Evolutionary conservation across 2,329 filamentous ascomycete species (phyloP).

Genomic region (Diaporthe citrichinensis): DNA sequence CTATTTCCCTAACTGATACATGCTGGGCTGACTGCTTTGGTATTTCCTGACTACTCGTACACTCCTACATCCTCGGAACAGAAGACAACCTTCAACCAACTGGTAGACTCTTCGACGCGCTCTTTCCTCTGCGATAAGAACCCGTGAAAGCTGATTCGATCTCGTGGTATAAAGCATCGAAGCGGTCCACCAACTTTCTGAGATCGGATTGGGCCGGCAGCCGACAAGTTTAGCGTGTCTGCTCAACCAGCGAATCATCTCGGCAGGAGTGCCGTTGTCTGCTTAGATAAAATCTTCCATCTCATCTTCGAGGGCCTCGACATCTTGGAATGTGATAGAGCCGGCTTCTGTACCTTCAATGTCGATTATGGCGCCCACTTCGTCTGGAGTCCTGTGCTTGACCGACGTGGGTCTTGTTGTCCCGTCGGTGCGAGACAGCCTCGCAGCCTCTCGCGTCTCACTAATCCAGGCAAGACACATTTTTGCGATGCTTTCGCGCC

Average conservation of each 20-base stretch:
- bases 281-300: background rate
- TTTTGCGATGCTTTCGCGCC: background rate
- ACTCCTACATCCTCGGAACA: background rate
- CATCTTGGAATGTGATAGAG: background rate
- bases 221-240: background rate
- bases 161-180: background rate
- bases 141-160: background rate
- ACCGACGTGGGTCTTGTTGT: background rate
- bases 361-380: background rate
- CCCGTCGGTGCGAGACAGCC: background rate
- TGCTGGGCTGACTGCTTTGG: background rate
- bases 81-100: background rate
- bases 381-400: background rate
- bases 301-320: background rate
- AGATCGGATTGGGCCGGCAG: background rate
- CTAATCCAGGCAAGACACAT: conserved; percentile 2
- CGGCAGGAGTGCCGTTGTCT: background rate
- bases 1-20: background rate
- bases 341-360: background rate
- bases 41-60: background rate
- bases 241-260: background rate
- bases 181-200: background rate
- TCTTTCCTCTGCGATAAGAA: background rate
- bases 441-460: background rate
- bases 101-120: too few relatives aligned